These are phyloP conservation scores for Hippophae rhamnoides DNA, from an alignment of 306 rosid genomes.

Conservation along the genomic window DNA sequence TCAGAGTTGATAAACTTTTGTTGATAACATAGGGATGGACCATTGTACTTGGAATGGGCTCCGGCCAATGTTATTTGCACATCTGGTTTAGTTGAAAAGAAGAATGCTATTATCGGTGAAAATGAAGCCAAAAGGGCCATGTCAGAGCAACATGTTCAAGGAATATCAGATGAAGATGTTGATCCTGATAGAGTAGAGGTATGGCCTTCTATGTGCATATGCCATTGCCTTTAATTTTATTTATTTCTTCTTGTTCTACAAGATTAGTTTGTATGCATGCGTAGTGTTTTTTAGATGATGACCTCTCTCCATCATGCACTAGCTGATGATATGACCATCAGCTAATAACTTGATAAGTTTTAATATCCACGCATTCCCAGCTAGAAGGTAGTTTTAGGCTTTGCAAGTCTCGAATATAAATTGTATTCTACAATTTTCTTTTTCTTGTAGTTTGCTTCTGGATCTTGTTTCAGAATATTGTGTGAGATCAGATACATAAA, in stretches of 20 bases:
- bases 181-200: slow-evolving; percentile 96
- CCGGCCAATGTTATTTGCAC: slow-evolving; percentile 59
- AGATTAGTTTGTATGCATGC: not conserved
- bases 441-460: too few relatives aligned
- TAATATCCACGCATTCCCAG: too few relatives aligned
- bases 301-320: too few relatives aligned
- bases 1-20: not conserved
- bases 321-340: too few relatives aligned
- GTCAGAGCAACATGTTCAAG: slow-evolving; percentile 53
- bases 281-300: too few relatives aligned
- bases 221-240: not conserved
- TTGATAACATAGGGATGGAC: slow-evolving; percentile 62
- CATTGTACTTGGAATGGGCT: slow-evolving; percentile 92
- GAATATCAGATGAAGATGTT: slow-evolving; percentile 48
- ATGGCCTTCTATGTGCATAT: slow-evolving; percentile 16
- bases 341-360: too few relatives aligned
- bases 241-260: not conserved
- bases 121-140: slow-evolving; percentile 53
- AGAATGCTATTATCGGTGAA: slow-evolving; percentile 34
- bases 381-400: too few relatives aligned
- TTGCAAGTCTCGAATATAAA: too few relatives aligned
- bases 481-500: too few relatives aligned
- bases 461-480: too few relatives aligned
- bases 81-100: slow-evolving; percentile 32
- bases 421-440: too few relatives aligned